These are phyloP conservation scores for Trichodelitschia bisporula DNA, from an alignment of 495 filamentous ascomycete species.

Conservation along the genomic window DNA sequence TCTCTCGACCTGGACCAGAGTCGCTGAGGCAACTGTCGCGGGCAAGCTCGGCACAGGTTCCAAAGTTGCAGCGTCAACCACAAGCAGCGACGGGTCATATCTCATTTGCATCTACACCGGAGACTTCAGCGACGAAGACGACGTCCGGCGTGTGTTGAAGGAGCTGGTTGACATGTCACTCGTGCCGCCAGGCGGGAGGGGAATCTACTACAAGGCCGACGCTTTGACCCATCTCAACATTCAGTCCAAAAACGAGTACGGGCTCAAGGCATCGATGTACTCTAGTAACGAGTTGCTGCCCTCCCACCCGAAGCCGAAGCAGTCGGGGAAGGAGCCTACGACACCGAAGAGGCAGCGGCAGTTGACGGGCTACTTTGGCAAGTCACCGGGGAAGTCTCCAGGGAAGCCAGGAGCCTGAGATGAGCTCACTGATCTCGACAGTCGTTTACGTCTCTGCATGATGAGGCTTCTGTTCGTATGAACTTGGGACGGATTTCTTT, in stretches of 20 bases:
- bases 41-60: slow-evolving; percentile 41
- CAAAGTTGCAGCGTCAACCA: slow-evolving; percentile 41
- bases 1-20: slow-evolving; percentile 32
- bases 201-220: slow-evolving; percentile 65
- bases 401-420: too few species aligned
- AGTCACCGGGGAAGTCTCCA: too few species aligned
- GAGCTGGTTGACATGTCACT: slow-evolving; percentile 34
- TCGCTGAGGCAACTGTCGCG: slow-evolving; percentile 35
- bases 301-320: too few species aligned
- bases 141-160: slow-evolving; percentile 39
- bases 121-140: slow-evolving; percentile 41
- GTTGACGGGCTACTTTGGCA: too few species aligned
- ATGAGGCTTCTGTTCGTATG: too few species aligned
- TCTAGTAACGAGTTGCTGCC: slow-evolving; percentile 18
- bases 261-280: slow-evolving; percentile 36
- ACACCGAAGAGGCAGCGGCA: too few species aligned
- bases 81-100: slow-evolving; percentile 14
- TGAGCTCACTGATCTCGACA: too few species aligned
- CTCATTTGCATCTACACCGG: slow-evolving; percentile 57
- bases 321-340: too few species aligned
- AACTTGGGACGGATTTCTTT: too few species aligned
- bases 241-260: slow-evolving; percentile 37
- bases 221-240: slow-evolving; percentile 52
- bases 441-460: too few species aligned
- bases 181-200: slow-evolving; percentile 17